phyloP scores from a whole-genome alignment of 2,329 filamentous ascomycete species.

The Pseudogymnoascus sp. region DNA sequence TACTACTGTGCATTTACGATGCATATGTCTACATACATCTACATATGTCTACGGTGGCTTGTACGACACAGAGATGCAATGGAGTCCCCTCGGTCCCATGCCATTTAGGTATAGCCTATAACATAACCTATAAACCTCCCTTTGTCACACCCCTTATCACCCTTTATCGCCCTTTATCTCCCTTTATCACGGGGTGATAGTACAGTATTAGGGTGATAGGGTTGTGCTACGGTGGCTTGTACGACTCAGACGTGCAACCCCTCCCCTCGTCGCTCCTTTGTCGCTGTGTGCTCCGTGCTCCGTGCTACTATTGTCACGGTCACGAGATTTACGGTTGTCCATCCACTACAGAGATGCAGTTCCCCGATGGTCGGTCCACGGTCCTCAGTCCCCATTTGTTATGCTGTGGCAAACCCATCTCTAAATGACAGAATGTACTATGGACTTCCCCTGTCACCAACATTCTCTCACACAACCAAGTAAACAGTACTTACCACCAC shows the following conservation, averaged over 20 bases:
- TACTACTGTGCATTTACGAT: neutral
- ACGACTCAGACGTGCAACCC: neutral
- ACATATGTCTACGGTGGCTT: too few relatives aligned
- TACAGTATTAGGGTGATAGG: neutral
- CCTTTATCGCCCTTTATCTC: neutral
- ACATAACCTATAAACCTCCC: too few relatives aligned
- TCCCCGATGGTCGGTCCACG: neutral
- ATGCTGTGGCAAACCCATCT: neutral
- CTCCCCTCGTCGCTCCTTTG: neutral
- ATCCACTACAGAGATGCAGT: neutral
- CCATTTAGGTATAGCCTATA: too few relatives aligned
- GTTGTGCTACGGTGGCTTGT: conserved; percentile 1
- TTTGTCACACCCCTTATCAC: too few relatives aligned
- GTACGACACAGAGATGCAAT: too few relatives aligned
- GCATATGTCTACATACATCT: too few relatives aligned
- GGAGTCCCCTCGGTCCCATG: too few relatives aligned
- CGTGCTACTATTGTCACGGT: neutral
- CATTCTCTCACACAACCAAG: neutral
- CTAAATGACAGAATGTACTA: neutral
- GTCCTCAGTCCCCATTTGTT: neutral
- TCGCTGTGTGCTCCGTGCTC: neutral
- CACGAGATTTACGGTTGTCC: neutral
- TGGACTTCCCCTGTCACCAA: neutral
- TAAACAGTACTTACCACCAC: neutral
- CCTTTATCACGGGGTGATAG: too few relatives aligned